These are phyloP conservation scores for Leucaena leucocephala DNA, from an alignment of 306 rosid genomes.

Conservation along the genomic window DNA sequence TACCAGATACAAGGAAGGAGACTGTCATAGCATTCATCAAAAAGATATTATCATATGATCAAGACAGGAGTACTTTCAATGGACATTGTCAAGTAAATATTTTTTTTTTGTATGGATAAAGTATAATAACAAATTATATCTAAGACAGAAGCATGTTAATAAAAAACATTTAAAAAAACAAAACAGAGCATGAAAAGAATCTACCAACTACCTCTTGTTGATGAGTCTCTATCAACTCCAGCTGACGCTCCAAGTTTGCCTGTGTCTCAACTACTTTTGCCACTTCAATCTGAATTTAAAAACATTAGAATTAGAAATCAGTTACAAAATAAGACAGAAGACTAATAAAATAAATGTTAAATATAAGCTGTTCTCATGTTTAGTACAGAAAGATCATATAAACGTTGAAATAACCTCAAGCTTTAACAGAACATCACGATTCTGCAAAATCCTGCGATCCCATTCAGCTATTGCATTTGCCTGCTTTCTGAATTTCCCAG, in stretches of 20 bases:
- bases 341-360: background rate
- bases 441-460: conserved; percentile 89
- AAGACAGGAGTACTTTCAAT: background rate
- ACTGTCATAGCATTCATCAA: background rate
- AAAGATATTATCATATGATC: background rate
- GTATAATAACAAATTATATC: conserved; percentile 2
- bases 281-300: conserved; percentile 76
- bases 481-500: conserved; percentile 92
- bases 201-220: conserved; percentile 78
- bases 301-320: conserved; percentile 31
- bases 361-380: conserved; percentile 5
- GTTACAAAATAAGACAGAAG: conserved; percentile 4
- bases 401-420: conserved; percentile 66
- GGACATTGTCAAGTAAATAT: conserved; percentile 1
- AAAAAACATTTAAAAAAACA: background rate
- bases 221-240: conserved; percentile 94
- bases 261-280: conserved; percentile 92
- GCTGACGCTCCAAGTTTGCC: conserved; percentile 81
- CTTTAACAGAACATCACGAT: conserved; percentile 82
- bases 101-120: conserved; percentile 10
- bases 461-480: conserved; percentile 95
- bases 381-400: conserved; percentile 15
- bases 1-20: conserved; percentile 2
- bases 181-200: conserved; percentile 16
- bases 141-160: background rate